Percentiles rank a stretch among this genome's conserved stretches.
phyloP scores from a whole-genome alignment of 495 filamentous ascomycete species.

The Talaromyces thailandensis region DNA sequence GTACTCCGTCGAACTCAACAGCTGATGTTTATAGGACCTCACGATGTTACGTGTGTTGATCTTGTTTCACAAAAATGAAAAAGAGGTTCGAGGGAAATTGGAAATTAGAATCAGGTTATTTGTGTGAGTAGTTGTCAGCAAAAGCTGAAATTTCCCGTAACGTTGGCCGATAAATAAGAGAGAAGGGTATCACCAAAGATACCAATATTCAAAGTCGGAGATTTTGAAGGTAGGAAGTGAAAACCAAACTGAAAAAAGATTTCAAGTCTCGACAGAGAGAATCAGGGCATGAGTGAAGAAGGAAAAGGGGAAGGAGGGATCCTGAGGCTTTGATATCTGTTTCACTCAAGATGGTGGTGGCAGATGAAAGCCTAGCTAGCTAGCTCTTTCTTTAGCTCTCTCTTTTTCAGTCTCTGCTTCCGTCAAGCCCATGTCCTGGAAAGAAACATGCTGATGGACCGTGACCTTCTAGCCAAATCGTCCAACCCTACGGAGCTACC shows the following conservation, averaged over 20 bases:
- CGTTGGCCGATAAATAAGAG: background rate
- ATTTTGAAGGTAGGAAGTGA: background rate
- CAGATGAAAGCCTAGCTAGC: background rate
- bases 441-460: background rate
- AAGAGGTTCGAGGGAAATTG: background rate
- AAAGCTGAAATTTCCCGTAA: background rate
- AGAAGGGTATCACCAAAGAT: background rate
- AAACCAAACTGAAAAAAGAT: background rate
- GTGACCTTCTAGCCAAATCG: background rate
- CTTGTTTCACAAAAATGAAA: conserved; percentile 4
- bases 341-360: conserved; percentile 1
- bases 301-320: background rate
- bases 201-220: background rate
- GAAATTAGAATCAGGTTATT: background rate
- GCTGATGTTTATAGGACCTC: background rate
- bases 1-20: conserved; percentile 1
- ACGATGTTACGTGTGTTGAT: conserved; percentile 5
- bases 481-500: conserved; percentile 4
- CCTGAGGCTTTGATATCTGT: conserved; percentile 6
- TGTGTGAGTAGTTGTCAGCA: background rate
- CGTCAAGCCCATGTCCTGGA: conserved; percentile 4
- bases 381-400: background rate
- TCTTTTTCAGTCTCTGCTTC: background rate
- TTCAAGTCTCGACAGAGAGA: background rate
- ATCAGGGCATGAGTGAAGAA: background rate